Conservation (phyloP, 1,139 yeast species). For the Starmera stellimalicola region DNA sequence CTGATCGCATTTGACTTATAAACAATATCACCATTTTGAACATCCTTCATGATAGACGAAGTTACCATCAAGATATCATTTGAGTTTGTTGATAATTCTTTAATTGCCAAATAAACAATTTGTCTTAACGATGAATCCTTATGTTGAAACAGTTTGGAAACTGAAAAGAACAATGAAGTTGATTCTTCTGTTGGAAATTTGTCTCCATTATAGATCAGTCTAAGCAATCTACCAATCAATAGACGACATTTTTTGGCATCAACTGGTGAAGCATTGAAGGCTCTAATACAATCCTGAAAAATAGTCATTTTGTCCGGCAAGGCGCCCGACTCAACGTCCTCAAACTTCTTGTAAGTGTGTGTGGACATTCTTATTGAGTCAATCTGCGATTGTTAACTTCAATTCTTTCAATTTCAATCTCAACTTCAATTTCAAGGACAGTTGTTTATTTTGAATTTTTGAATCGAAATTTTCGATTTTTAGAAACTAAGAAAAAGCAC, state of each 20-base stretch:
- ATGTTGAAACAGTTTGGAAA: slow-evolving; percentile 91
- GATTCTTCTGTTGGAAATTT: slow-evolving; percentile 84
- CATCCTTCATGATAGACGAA: slow-evolving; percentile 95
- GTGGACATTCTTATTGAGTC: slow-evolving; percentile 68
- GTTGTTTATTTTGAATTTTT: too few species aligned
- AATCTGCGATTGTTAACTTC: too few species aligned
- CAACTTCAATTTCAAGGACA: too few species aligned
- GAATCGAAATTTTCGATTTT: too few species aligned
- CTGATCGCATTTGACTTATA: slow-evolving; percentile 94
- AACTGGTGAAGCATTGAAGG: slow-evolving; percentile 87
- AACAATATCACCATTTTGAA: slow-evolving; percentile 77
- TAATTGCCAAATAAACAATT: slow-evolving; percentile 86
- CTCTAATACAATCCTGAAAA: slow-evolving; percentile 89
- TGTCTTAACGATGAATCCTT: slow-evolving; percentile 87
- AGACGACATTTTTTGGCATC: slow-evolving; percentile 81
- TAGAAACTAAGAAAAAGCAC: too few species aligned
- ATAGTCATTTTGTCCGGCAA: slow-evolving; percentile 94
- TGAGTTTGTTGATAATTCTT: slow-evolving; percentile 76
- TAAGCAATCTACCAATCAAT: slow-evolving; percentile 61
- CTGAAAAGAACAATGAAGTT: slow-evolving; percentile 85
- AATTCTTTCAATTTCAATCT: too few species aligned
- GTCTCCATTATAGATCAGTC: slow-evolving; percentile 76
- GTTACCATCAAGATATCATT: slow-evolving; percentile 96
- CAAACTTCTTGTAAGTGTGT: slow-evolving; percentile 73
- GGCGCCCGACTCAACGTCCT: slow-evolving; percentile 56